A percentile compares a stretch with the other conserved stretches of the same genome.
Evolutionary conservation across 331 rosid species (phyloP).

Genomic region (Rhamnella rubrinervis): DNA sequence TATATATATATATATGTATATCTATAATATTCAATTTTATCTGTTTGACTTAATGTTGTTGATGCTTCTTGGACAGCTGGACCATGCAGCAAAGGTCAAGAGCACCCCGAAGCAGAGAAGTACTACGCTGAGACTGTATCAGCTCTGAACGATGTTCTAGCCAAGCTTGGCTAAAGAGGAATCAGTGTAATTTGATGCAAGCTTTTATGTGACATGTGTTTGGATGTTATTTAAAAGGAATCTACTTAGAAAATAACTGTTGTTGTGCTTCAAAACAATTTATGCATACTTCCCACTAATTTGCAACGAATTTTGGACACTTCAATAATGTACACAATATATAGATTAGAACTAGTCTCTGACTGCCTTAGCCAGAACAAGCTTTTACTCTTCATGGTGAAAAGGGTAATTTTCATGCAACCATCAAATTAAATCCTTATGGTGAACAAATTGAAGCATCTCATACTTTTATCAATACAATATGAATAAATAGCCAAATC

Average conservation of each 20-base stretch:
- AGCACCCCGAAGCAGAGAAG: slow-evolving; percentile 89
- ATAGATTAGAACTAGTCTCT: too few relatives aligned
- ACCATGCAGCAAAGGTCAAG: slow-evolving; percentile 90
- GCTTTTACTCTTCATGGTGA: too few relatives aligned
- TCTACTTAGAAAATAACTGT: slow-evolving; percentile 9
- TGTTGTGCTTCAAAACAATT: background rate
- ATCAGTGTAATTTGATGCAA: slow-evolving; percentile 46
- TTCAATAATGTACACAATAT: too few relatives aligned
- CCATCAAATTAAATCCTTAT: too few relatives aligned
- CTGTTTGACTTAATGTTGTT: background rate
- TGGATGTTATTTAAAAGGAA: slow-evolving; percentile 42
- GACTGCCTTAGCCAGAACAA: too few relatives aligned
- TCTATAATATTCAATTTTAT: background rate
- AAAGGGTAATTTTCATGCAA: too few relatives aligned
- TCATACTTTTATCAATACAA: too few relatives aligned
- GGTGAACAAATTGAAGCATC: too few relatives aligned
- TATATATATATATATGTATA: too few relatives aligned
- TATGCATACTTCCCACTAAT: background rate
- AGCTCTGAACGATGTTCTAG: slow-evolving; percentile 70
- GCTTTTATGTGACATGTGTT: slow-evolving; percentile 38
- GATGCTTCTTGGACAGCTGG: slow-evolving; percentile 51
- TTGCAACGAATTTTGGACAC: too few relatives aligned
- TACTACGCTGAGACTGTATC: slow-evolving; percentile 76
- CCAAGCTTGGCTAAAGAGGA: slow-evolving; percentile 67
- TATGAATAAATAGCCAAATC: too few relatives aligned